Conservation (phyloP, 192 early-diverging fungal genomes). For the Allomyces arbusculus region DNA sequence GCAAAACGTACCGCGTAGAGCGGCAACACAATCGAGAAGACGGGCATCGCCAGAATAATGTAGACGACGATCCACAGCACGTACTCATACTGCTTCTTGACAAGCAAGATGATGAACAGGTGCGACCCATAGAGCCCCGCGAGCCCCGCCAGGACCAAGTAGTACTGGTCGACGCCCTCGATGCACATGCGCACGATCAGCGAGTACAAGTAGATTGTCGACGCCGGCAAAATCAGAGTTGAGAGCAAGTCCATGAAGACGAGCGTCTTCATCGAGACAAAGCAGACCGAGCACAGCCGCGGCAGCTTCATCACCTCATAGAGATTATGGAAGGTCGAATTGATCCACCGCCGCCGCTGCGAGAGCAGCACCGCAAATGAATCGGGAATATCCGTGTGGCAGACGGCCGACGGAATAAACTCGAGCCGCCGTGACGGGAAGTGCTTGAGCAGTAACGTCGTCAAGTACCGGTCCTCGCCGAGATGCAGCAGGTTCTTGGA, state of each 20-base stretch:
- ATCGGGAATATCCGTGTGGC: slow-evolving; percentile 85
- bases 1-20: background rate
- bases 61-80: slow-evolving; percentile 94
- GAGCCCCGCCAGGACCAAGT: slow-evolving; percentile 50
- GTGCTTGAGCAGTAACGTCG: slow-evolving; percentile 86
- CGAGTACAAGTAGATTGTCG: slow-evolving; percentile 69
- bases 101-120: slow-evolving; percentile 50
- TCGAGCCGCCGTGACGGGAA: slow-evolving; percentile 91
- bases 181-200: slow-evolving; percentile 37
- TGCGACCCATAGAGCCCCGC: slow-evolving; percentile 70
- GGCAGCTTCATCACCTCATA: slow-evolving; percentile 82
- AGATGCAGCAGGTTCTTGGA: slow-evolving; percentile 95
- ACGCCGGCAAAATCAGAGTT: slow-evolving; percentile 81
- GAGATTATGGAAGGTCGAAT: slow-evolving; percentile 97
- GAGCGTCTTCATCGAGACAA: slow-evolving; percentile 91
- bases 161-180: slow-evolving; percentile 33
- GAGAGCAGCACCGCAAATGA: slow-evolving; percentile 80
- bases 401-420: slow-evolving; percentile 80
- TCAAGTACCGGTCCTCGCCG: slow-evolving; percentile 96
- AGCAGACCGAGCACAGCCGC: slow-evolving; percentile 89
- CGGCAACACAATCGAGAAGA: slow-evolving; percentile 34
- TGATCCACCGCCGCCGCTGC: slow-evolving; percentile 99
- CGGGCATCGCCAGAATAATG: slow-evolving; percentile 58
- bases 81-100: slow-evolving; percentile 75
- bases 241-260: slow-evolving; percentile 86